These are phyloP conservation scores for Gonapodya prolifera DNA, from an alignment of 192 early-diverging fungal species.

Conservation along the genomic window DNA sequence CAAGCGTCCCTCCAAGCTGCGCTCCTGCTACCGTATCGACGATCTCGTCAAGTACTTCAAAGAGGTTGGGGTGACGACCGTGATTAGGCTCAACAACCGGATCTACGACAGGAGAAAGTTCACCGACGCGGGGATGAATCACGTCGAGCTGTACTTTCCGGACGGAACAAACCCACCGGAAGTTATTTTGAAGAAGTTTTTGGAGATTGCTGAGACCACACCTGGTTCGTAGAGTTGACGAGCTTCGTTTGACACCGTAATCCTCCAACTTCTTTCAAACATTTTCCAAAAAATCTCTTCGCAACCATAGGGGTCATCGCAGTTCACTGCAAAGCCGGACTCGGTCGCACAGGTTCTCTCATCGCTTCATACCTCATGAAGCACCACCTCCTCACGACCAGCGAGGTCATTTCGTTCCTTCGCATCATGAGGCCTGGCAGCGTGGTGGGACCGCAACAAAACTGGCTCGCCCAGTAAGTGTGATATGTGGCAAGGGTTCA, in stretches of 20 bases:
- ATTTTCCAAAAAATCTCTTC: neutral
- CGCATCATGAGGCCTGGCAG: constrained; percentile 53
- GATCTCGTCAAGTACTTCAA: constrained; percentile 40
- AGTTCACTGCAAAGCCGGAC: constrained; percentile 49
- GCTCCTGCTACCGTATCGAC: constrained; percentile 29
- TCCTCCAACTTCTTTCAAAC: constrained; percentile 11
- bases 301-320: constrained; percentile 30
- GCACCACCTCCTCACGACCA: constrained; percentile 50
- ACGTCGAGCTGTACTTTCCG: constrained; percentile 53
- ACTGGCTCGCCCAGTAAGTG: too few relatives aligned
- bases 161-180: constrained; percentile 58
- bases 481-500: too few relatives aligned
- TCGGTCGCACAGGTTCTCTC: constrained; percentile 42
- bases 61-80: constrained; percentile 25
- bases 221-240: constrained; percentile 17
- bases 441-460: constrained; percentile 65
- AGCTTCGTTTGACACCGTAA: neutral
- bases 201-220: constrained; percentile 45
- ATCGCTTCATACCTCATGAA: constrained; percentile 54
- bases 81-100: constrained; percentile 54
- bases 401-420: constrained; percentile 50
- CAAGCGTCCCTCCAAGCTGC: too few relatives aligned
- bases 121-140: constrained; percentile 41
- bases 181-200: constrained; percentile 42
- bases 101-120: constrained; percentile 47